phyloP scores from a whole-genome alignment of 1,284 basidiomycete species.

The Cerioporus squamosus region DNA sequence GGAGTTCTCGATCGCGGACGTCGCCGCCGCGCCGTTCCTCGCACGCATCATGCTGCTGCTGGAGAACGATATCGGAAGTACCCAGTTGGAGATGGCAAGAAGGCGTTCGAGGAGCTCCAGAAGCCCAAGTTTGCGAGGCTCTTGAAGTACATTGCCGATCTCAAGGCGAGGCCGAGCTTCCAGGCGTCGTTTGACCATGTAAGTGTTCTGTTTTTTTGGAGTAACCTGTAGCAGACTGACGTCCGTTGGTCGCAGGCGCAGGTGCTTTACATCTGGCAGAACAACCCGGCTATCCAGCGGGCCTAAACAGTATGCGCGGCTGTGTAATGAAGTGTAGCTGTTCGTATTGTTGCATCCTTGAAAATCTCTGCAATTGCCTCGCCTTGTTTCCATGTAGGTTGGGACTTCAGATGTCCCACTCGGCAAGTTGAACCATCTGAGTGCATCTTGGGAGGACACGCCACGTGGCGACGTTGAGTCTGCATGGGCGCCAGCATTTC shows the following conservation, averaged over 20 bases:
- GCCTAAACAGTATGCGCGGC: too few relatives aligned
- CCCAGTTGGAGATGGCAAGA: slow-evolving; percentile 5
- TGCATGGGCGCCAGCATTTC: too few relatives aligned
- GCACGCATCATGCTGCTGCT: slow-evolving; percentile 32
- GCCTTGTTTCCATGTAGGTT: too few relatives aligned
- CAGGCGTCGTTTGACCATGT: slow-evolving; percentile 32
- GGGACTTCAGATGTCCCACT: too few relatives aligned
- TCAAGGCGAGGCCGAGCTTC: slow-evolving; percentile 30
- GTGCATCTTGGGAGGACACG: too few relatives aligned
- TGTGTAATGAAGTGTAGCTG: too few relatives aligned
- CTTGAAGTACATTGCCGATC: slow-evolving; percentile 26
- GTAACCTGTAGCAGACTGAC: not conserved
- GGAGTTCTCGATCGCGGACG: slow-evolving; percentile 56
- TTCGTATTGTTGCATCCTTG: too few relatives aligned
- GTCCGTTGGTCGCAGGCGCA: not conserved
- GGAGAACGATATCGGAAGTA: slow-evolving; percentile 12
- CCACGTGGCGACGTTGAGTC: too few relatives aligned
- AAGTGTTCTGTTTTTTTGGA: not conserved
- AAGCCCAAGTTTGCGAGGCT: slow-evolving; percentile 29
- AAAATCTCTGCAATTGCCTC: too few relatives aligned
- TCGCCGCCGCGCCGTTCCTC: slow-evolving; percentile 47
- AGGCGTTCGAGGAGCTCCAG: slow-evolving; percentile 15
- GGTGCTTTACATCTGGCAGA: too few relatives aligned
- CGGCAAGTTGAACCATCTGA: too few relatives aligned
- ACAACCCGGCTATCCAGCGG: too few relatives aligned